Evolutionary conservation across 1,284 basidiomycete genomes (phyloP).

Genomic region (Cryptococcus sp.): DNA sequence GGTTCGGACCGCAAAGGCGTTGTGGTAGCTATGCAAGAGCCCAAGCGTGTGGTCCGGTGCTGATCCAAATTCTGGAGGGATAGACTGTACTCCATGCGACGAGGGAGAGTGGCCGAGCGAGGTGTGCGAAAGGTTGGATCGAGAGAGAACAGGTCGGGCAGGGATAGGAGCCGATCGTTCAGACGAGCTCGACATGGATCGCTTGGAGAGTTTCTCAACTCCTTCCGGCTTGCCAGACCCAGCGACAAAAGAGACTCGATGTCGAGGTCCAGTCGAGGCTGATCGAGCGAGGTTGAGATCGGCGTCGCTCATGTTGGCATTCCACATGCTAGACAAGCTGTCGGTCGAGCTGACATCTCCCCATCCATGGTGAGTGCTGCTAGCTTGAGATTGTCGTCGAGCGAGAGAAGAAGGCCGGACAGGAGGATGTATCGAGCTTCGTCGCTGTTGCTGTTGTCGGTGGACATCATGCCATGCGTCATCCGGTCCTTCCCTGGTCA

Average conservation of each 20-base stretch:
- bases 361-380: background rate
- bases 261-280: constrained; percentile 4
- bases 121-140: constrained; percentile 34
- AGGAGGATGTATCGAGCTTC: constrained; percentile 29
- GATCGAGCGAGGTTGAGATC: constrained; percentile 11
- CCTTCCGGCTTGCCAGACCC: background rate
- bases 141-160: constrained; percentile 13
- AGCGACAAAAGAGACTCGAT: background rate
- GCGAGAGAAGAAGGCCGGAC: constrained; percentile 8
- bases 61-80: constrained; percentile 31
- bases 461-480: constrained; percentile 35
- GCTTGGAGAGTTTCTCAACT: background rate
- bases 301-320: constrained; percentile 1
- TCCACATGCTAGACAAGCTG: constrained; percentile 11
- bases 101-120: constrained; percentile 27
- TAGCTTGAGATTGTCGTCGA: constrained; percentile 7
- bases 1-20: constrained; percentile 33
- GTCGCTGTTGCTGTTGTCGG: constrained; percentile 17
- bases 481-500: constrained; percentile 32
- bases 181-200: constrained; percentile 13
- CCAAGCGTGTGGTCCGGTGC: constrained; percentile 31
- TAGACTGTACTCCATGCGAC: background rate
- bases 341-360: constrained; percentile 10
- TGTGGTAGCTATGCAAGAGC: constrained; percentile 33
- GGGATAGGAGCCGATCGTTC: constrained; percentile 21